Evolutionary conservation across 768 basidiomycete genomes (phyloP).

Genomic region (Tubosaeta brunneosetosa): DNA sequence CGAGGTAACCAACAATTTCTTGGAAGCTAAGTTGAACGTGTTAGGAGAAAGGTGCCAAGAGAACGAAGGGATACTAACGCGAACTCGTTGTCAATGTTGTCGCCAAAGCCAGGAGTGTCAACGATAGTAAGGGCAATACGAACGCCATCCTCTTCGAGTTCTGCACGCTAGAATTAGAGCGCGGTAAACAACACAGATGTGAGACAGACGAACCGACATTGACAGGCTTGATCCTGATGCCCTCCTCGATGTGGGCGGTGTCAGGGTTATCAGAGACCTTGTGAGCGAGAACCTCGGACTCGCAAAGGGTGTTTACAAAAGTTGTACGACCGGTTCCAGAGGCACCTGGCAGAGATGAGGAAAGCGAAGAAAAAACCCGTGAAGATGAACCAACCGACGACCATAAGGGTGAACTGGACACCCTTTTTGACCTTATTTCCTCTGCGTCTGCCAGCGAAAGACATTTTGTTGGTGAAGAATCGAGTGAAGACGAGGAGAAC

Average conservation of each 20-base stretch:
- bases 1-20: conserved; percentile 94
- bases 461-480: conserved; percentile 48
- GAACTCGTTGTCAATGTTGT: conserved; percentile 98
- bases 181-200: neutral
- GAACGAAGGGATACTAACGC: conserved; percentile 56
- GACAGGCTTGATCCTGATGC: conserved; percentile 90
- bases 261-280: conserved; percentile 81
- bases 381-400: conserved; percentile 69
- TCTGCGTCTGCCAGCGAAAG: conserved; percentile 80
- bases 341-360: conserved; percentile 57
- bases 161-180: conserved; percentile 36
- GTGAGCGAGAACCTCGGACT: conserved; percentile 87
- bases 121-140: conserved; percentile 97
- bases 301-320: conserved; percentile 99
- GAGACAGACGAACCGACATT: conserved; percentile 64
- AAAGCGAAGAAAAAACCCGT: neutral
- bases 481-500: conserved; percentile 30
- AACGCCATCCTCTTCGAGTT: conserved; percentile 97
- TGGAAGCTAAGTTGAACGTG: conserved; percentile 63
- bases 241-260: conserved; percentile 89
- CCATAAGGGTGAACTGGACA: conserved; percentile 97
- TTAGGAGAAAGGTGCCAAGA: conserved; percentile 4
- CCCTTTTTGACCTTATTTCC: conserved; percentile 99
- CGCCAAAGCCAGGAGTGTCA: conserved; percentile 98
- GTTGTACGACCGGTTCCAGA: conserved; percentile 97